Evolutionary conservation across 1,139 yeast genomes (phyloP).

Genomic region (Scheffersomyces segobiensis): DNA sequence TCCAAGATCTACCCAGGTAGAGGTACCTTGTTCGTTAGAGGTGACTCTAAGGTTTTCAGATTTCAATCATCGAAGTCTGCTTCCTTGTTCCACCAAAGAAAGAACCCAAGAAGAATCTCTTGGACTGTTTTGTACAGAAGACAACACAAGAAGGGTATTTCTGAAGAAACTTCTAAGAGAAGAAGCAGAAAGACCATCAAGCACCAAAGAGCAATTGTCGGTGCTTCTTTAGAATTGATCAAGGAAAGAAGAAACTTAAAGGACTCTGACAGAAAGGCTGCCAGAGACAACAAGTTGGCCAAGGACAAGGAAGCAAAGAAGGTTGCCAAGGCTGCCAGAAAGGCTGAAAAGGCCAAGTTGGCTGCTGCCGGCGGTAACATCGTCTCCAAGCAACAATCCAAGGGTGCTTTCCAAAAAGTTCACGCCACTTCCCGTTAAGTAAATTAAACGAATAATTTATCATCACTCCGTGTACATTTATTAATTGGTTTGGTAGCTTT

Average conservation of each 20-base stretch:
- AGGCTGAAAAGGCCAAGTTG: slow-evolving; percentile 87
- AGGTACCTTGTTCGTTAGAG: slow-evolving; percentile 99
- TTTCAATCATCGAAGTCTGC: slow-evolving; percentile 98
- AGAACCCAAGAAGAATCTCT: slow-evolving; percentile 99
- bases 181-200: slow-evolving; percentile 97
- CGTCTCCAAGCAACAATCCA: slow-evolving; percentile 82
- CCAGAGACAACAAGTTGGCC: slow-evolving; percentile 88
- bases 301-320: slow-evolving; percentile 96
- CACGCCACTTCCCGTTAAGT: slow-evolving; percentile 93
- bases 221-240: slow-evolving; percentile 98
- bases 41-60: slow-evolving; percentile 99
- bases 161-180: slow-evolving; percentile 98
- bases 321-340: slow-evolving; percentile 90
- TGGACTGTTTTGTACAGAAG: slow-evolving; percentile 99
- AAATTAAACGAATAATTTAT: slow-evolving; percentile 10
- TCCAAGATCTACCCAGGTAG: slow-evolving; percentile 99
- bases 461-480: slow-evolving; percentile 5
- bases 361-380: slow-evolving; percentile 67
- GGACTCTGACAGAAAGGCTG: slow-evolving; percentile 98
- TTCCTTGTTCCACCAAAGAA: slow-evolving; percentile 98
- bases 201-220: slow-evolving; percentile 98
- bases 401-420: slow-evolving; percentile 96
- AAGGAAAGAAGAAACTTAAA: slow-evolving; percentile 95
- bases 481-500: slow-evolving; percentile 7
- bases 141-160: slow-evolving; percentile 99